These are phyloP conservation scores for Dioscorea cayenensis DNA, from an alignment of 116 monocot species.

Conservation along the genomic window DNA sequence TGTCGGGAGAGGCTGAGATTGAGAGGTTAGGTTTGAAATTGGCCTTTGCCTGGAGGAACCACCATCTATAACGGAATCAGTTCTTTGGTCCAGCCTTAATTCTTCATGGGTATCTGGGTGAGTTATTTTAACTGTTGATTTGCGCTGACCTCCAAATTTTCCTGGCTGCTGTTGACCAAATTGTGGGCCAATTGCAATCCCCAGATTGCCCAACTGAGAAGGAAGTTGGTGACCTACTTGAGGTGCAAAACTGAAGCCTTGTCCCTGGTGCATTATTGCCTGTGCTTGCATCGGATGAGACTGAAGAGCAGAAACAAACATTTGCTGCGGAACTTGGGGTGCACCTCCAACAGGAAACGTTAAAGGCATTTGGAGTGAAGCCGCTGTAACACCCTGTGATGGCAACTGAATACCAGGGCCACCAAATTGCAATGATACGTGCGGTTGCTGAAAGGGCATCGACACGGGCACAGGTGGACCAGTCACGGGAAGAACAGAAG, in stretches of 20 bases:
- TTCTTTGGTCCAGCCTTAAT: constrained; percentile 65
- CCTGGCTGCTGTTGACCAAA: constrained; percentile 55
- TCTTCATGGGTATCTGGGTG: constrained; percentile 93
- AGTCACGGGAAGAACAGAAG: constrained; percentile 31
- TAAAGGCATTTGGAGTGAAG: constrained; percentile 52
- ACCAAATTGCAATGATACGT: constrained; percentile 59
- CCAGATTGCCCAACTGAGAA: constrained; percentile 57
- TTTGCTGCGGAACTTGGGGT: constrained; percentile 43
- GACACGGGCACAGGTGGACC: constrained; percentile 36
- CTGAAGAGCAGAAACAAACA: constrained; percentile 47
- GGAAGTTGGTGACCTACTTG: constrained; percentile 48
- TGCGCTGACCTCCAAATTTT: constrained; percentile 37
- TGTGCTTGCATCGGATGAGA: constrained; percentile 55
- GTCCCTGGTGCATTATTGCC: constrained; percentile 65
- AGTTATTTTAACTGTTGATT: constrained; percentile 76
- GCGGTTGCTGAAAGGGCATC: constrained; percentile 49
- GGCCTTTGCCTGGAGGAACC: constrained; percentile 30
- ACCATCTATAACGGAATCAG: constrained; percentile 15
- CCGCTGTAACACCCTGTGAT: constrained; percentile 28
- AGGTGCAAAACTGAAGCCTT: constrained; percentile 44
- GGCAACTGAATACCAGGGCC: constrained; percentile 46
- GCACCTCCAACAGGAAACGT: constrained; percentile 38
- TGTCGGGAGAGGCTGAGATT: constrained; percentile 32
- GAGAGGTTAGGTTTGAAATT: constrained; percentile 20
- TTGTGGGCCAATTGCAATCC: constrained; percentile 45